phyloP scores from a whole-genome alignment of 768 basidiomycete species.

The Melanogaster broomeanus region DNA sequence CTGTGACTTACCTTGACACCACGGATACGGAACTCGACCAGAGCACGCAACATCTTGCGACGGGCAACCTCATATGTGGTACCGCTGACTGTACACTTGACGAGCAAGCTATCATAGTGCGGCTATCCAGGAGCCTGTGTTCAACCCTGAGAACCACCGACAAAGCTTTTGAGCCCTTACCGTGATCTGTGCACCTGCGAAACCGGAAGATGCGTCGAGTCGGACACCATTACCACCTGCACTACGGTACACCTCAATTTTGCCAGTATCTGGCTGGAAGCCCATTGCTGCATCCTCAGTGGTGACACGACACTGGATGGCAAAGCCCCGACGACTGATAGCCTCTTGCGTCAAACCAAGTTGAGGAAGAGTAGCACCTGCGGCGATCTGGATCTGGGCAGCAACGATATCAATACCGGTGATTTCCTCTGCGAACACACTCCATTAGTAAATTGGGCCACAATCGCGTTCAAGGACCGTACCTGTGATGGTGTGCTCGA shows the following conservation, averaged over 20 bases:
- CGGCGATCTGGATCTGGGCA: slow-evolving; percentile 99
- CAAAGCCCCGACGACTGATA: slow-evolving; percentile 93
- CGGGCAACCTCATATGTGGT: slow-evolving; percentile 99
- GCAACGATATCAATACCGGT: slow-evolving; percentile 99
- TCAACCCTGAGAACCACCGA: slow-evolving; percentile 6
- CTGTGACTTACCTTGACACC: slow-evolving; percentile 78
- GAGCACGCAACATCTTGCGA: slow-evolving; percentile 97
- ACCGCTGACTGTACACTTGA: slow-evolving; percentile 94
- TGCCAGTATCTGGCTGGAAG: slow-evolving; percentile 99
- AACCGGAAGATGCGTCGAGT: slow-evolving; percentile 94
- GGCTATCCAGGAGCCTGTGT: slow-evolving; percentile 50
- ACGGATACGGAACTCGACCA: slow-evolving; percentile 99
- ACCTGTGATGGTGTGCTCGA: slow-evolving; percentile 99
- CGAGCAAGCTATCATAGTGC: slow-evolving; percentile 96
- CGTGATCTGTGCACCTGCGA: slow-evolving; percentile 98
- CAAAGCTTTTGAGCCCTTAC: slow-evolving; percentile 43
- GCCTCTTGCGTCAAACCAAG: slow-evolving; percentile 95
- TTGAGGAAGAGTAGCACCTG: slow-evolving; percentile 92
- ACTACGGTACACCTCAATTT: slow-evolving; percentile 98
- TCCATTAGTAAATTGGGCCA: neutral
- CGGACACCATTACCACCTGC: slow-evolving; percentile 99
- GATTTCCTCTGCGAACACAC: slow-evolving; percentile 83
- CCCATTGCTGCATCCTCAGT: slow-evolving; percentile 91
- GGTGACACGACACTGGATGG: slow-evolving; percentile 98
- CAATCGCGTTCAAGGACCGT: slow-evolving; percentile 14